Conservation (phyloP, 2,329 filamentous ascomycete species). For the Peltaster fructicola region DNA sequence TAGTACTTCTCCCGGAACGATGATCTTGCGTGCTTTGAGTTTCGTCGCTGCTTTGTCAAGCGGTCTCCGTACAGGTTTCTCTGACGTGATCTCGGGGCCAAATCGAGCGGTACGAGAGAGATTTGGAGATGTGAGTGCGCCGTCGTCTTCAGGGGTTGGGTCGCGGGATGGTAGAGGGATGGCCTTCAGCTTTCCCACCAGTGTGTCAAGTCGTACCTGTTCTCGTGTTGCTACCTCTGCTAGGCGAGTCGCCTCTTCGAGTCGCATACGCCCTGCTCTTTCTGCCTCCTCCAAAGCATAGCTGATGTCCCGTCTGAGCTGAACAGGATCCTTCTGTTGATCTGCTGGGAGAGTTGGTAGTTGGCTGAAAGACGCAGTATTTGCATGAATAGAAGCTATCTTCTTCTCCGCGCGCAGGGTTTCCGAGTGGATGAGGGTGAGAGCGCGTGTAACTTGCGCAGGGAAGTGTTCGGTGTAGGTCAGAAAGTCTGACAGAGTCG, state of each 20-base stretch:
- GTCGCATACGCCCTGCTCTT: conserved; percentile 17
- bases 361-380: conserved; percentile 29
- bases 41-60: conserved; percentile 18
- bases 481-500: conserved; percentile 49
- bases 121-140: conserved; percentile 17
- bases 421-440: conserved; percentile 41
- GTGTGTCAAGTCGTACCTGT: conserved; percentile 38
- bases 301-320: conserved; percentile 39
- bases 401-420: conserved; percentile 26
- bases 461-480: conserved; percentile 54
- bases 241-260: conserved; percentile 17
- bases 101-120: conserved; percentile 17
- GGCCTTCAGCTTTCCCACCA: conserved; percentile 43
- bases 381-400: conserved; percentile 28
- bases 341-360: conserved; percentile 33
- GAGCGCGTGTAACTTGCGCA: conserved; percentile 43
- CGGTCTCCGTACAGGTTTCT: conserved; percentile 11
- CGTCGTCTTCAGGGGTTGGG: conserved; percentile 30
- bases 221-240: conserved; percentile 19
- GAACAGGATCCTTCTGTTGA: conserved; percentile 32
- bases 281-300: conserved; percentile 24
- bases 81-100: conserved; percentile 13
- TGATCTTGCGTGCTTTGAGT: conserved; percentile 20
- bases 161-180: conserved; percentile 44
- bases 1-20: conserved; percentile 26